These are phyloP conservation scores for Leccinum longicurvipes DNA, from an alignment of 768 basidiomycete species.

Conservation along the genomic window DNA sequence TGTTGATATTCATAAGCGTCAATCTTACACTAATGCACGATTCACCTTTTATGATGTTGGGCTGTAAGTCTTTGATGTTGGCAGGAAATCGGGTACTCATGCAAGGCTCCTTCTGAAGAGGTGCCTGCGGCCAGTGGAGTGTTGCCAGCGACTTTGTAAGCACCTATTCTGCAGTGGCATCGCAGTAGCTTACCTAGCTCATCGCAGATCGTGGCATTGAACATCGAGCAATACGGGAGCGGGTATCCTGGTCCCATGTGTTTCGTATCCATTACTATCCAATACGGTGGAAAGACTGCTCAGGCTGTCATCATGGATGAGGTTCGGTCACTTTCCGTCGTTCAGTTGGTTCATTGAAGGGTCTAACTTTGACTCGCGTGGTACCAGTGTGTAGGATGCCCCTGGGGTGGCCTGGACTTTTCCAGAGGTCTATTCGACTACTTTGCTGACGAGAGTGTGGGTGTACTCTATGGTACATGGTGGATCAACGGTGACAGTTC, in stretches of 20 bases:
- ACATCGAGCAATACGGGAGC: constrained; percentile 49
- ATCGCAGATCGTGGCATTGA: constrained; percentile 53
- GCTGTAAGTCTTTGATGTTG: constrained; percentile 34
- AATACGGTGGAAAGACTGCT: constrained; percentile 56
- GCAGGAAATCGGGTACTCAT: constrained; percentile 6
- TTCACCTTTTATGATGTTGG: constrained; percentile 60
- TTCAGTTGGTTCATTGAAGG: neutral
- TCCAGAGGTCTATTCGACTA: constrained; percentile 60
- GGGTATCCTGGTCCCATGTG: constrained; percentile 68
- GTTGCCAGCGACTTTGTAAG: constrained; percentile 42
- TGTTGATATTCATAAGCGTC: constrained; percentile 39
- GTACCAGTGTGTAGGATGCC: constrained; percentile 63
- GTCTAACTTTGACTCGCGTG: neutral
- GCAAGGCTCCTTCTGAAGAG: constrained; percentile 33
- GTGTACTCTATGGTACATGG: constrained; percentile 65
- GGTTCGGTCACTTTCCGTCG: constrained; percentile 35
- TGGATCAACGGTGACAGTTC: constrained; percentile 42
- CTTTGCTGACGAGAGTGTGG: constrained; percentile 48
- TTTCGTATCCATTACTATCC: constrained; percentile 57
- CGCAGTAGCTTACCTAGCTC: neutral
- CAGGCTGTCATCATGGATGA: constrained; percentile 59
- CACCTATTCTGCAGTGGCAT: constrained; percentile 2
- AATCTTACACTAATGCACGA: constrained; percentile 32
- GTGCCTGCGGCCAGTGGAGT: constrained; percentile 52
- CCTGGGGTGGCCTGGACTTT: constrained; percentile 64